phyloP scores from a whole-genome alignment of 441 rosid genomes.

The Iberis amara region DNA sequence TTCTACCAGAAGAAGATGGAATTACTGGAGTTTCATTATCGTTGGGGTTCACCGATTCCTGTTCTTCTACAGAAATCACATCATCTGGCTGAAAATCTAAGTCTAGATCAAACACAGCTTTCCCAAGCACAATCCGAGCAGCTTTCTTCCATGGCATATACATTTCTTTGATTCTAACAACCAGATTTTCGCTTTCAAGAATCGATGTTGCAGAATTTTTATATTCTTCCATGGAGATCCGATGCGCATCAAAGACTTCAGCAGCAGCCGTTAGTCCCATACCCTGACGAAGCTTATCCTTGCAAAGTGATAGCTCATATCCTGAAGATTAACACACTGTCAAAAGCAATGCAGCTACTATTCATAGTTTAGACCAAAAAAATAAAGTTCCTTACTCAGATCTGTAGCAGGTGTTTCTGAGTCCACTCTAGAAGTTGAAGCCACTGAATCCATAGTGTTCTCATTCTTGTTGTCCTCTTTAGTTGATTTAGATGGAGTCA shows the following conservation, averaged over 20 bases:
- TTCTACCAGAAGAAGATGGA: conserved; percentile 48
- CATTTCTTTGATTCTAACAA: conserved; percentile 45
- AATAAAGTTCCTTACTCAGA: conserved; percentile 35
- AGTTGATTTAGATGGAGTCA: conserved; percentile 28
- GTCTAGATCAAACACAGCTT: conserved; percentile 56
- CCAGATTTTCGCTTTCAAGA: conserved; percentile 54
- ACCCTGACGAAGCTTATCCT: conserved; percentile 58
- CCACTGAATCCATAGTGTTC: conserved; percentile 33
- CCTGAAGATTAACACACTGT: conserved; percentile 39
- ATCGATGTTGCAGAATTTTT: conserved; percentile 45
- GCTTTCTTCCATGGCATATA: conserved; percentile 75
- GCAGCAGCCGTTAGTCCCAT: conserved; percentile 74
- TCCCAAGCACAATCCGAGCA: conserved; percentile 67
- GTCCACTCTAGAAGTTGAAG: conserved; percentile 30
- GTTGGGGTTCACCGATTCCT: conserved; percentile 33
- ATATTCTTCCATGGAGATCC: conserved; percentile 33
- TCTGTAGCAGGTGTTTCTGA: conserved; percentile 24
- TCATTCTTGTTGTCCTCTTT: conserved; percentile 31
- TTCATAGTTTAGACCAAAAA: conserved; percentile 14
- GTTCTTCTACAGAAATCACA: conserved; percentile 47
- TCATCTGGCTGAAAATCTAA: conserved; percentile 49
- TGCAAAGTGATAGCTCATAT: conserved; percentile 74
- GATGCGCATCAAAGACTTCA: conserved; percentile 54
- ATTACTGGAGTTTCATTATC: conserved; percentile 39
- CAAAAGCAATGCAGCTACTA: conserved; percentile 22